Base-by-base conservation (phyloP, 257 asterid species). In the Lycium barbarum region DNA sequence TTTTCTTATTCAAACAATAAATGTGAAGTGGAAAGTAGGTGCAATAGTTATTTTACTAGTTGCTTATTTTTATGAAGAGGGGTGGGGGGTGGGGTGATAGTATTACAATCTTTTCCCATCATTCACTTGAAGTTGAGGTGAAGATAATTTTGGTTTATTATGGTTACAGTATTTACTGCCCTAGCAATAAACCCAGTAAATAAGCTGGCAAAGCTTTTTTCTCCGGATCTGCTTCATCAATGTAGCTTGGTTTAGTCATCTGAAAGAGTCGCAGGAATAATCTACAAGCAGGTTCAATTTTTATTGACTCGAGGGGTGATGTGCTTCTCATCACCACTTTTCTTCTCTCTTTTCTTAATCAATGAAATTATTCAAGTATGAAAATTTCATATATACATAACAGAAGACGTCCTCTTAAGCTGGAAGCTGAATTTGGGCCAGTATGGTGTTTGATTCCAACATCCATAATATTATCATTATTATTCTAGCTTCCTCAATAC, bases 341-440 rank as follows among this genome's bases (percentile, higher is more conserved):
- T 59, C 33, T n/a, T 59, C 20, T 17, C 26, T n/a, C 12, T 10
- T n/a, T 59, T 59, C 5, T n/a, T 33, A 20, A 11, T 20, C 61
- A 74, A 20, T 74, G 61, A 74, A 47, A 20, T 74, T 74, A 73
- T 74, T 47, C 40, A 11, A 74, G 81, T 74, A 47, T 47, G 81
- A 12, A 49, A 45, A 35, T 20, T 73, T 74, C 61, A 74, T 74
- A 22, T 47, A 20, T 10, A 5, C 80, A 72, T 72, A n/a, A 45
- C 80, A 72, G 51, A 43, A 47, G 14, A 43, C 4, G 80, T 72
- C 38, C 55, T 45, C 33, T 72, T 72, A 72, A 70, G 79, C 79
- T 72, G 80, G 80, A 43, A 72, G 58, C 80, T 45, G 57, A 10
- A 45, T 72, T 72, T 72, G 36, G 36, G 26, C 36, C 57, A 45